phyloP scores from a whole-genome alignment of 78 protist species.

The Polysphondylium violaceum region DNA sequence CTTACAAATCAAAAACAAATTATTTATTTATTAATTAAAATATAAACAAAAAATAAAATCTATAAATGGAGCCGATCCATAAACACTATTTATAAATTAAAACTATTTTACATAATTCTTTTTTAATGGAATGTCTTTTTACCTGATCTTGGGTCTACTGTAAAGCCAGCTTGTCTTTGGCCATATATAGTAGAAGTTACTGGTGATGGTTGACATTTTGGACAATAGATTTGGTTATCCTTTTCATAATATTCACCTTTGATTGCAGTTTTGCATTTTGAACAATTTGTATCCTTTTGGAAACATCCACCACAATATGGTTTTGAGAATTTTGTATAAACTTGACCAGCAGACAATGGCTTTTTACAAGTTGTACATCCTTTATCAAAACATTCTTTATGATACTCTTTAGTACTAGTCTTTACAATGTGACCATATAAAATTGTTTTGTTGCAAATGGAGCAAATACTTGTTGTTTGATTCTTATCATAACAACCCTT shows the following conservation, averaged over 20 bases:
- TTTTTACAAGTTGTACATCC: conserved; percentile 12
- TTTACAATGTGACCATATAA: conserved; percentile 19
- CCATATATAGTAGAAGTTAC: conserved; percentile 13
- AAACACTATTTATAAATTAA: too few relatives aligned
- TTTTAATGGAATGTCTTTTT: conserved; percentile 22
- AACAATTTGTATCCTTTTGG: neutral
- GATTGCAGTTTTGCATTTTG: conserved; percentile 40
- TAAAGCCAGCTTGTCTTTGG: conserved; percentile 5
- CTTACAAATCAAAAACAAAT: too few relatives aligned
- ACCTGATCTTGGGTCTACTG: conserved; percentile 30
- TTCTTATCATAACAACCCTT: conserved; percentile 9
- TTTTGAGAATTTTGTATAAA: conserved; percentile 24
- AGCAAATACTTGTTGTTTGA: neutral
- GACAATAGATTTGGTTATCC: conserved; percentile 22
- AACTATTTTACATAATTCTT: too few relatives aligned
- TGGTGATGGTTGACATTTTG: conserved; percentile 34
- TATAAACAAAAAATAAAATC: too few relatives aligned
- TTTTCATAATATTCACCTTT: neutral
- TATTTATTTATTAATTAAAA: too few relatives aligned
- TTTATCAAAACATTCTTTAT: conserved; percentile 26
- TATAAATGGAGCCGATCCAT: too few relatives aligned
- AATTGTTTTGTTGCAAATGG: conserved; percentile 38
- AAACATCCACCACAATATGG: conserved; percentile 42
- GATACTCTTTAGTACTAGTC: conserved; percentile 9
- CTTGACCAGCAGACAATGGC: conserved; percentile 9